Conservation (phyloP, 768 basidiomycete genomes). For the Mycena leptocephala region DNA sequence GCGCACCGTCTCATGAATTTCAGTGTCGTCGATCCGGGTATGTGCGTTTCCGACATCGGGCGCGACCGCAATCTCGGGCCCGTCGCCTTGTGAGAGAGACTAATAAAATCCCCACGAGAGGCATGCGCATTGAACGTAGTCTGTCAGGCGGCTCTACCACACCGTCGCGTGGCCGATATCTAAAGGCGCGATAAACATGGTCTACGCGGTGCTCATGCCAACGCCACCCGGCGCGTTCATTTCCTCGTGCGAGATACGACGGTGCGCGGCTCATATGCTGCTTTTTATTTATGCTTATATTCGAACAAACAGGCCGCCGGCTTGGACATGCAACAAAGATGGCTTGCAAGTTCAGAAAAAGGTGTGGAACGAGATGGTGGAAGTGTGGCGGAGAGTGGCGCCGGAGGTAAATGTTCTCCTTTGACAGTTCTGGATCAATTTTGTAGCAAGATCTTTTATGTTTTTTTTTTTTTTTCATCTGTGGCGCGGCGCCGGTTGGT, state of each 20-base stretch:
- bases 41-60: not conserved
- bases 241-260: not conserved
- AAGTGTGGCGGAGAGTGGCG: conserved; percentile 16
- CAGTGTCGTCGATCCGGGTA: conserved; percentile 10
- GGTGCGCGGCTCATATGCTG: not conserved
- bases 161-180: not conserved
- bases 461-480: too few species aligned
- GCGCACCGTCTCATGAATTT: not conserved
- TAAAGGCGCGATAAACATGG: conserved; percentile 16
- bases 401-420: not conserved
- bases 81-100: not conserved
- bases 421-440: too few species aligned
- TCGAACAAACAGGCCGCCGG: not conserved
- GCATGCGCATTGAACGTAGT: not conserved
- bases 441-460: too few species aligned
- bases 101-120: not conserved
- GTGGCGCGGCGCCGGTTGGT: too few species aligned
- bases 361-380: conserved; percentile 28
- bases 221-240: conserved; percentile 22
- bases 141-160: not conserved
- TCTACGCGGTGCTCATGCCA: conserved; percentile 10
- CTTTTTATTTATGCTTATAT: not conserved
- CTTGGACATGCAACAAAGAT: not conserved
- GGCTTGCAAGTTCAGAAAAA: not conserved
- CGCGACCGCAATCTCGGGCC: not conserved